phyloP scores from a whole-genome alignment of 371 early-diverging fungal species.

The Sporodiniella umbellata region DNA sequence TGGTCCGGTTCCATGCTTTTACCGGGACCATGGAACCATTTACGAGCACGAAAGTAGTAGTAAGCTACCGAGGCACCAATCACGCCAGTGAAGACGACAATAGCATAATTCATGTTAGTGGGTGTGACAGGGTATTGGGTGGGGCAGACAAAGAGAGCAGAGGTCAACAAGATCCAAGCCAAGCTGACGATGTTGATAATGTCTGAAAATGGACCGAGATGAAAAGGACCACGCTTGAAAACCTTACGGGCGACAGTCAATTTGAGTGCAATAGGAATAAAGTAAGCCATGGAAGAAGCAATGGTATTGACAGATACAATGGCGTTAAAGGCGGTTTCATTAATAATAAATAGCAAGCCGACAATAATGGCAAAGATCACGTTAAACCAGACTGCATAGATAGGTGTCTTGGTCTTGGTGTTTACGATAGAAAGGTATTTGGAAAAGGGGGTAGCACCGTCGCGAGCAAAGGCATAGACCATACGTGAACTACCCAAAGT shows the following conservation, averaged over 20 bases:
- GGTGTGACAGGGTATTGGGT: slow-evolving; percentile 53
- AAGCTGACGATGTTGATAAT: slow-evolving; percentile 48
- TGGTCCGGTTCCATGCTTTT: slow-evolving; percentile 31
- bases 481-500: slow-evolving; percentile 60
- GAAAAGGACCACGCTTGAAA: slow-evolving; percentile 56
- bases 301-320: slow-evolving; percentile 63
- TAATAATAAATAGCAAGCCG: slow-evolving; percentile 38
- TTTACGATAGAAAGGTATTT: slow-evolving; percentile 44
- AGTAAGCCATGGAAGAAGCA: slow-evolving; percentile 64
- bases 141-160: slow-evolving; percentile 62
- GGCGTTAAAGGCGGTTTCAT: slow-evolving; percentile 49
- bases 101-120: slow-evolving; percentile 46
- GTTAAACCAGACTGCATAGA: slow-evolving; percentile 33
- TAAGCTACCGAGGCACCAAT: slow-evolving; percentile 30
- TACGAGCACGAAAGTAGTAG: slow-evolving; percentile 44
- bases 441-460: slow-evolving; percentile 63
- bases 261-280: slow-evolving; percentile 55
- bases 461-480: slow-evolving; percentile 75
- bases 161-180: slow-evolving; percentile 58
- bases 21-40: slow-evolving; percentile 53
- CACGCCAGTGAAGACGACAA: slow-evolving; percentile 30
- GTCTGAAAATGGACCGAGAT: slow-evolving; percentile 55
- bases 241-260: slow-evolving; percentile 42
- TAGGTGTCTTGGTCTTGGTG: slow-evolving; percentile 25
- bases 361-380: slow-evolving; percentile 26